Base-by-base conservation (phyloP, 805 yeast genomes). In the Nadsonia fulvescens region DNA sequence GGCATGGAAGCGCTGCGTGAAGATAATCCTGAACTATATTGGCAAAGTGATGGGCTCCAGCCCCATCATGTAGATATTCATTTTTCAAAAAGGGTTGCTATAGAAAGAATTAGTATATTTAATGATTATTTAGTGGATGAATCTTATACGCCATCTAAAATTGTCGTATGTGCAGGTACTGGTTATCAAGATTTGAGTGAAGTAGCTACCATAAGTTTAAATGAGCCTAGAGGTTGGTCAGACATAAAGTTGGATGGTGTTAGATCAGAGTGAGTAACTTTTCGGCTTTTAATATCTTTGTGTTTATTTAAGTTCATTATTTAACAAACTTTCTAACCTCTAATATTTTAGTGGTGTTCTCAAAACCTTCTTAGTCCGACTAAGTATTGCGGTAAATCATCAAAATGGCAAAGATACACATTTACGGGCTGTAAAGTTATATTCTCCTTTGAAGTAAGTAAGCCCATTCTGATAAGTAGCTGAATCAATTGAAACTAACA, bases 331-430 rank as follows among this genome's bases (percentile, higher is more conserved):
- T 20, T 20, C 4, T 14, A 9, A 9, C 11, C 15, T 19, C 11
- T 8, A 12, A 14, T 7, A 13, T 6, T 13, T 11, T 13, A 40
- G 44, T 28, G 65, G 66, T 3, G 61, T 68, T 2, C 47, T 81
- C 24, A 70, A 75, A 37, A 67, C 89, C 27, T 74, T 70, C 38
- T 52, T 70, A 34, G 49, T 81, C 8, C 63, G 76, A 32, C 37
- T 82, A 9, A 44, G 61, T n/a, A 58, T 81, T 5, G 44, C 65
- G 6, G 64, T 77, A 1, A 89, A 91, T 40, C 93, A 81, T 40
- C 95, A 83, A 43, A 82, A 79, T 43, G 99, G 99, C 23, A 89
- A 86, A 43, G 99, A 89, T 46, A 73, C 93, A 1, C 96, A 82
- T 46, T 55, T 89, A 7, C 51, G 98, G 24, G 74, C 82, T 0